These are phyloP conservation scores for Pistacia vera DNA, from an alignment of 345 rosid genomes.

Conservation along the genomic window DNA sequence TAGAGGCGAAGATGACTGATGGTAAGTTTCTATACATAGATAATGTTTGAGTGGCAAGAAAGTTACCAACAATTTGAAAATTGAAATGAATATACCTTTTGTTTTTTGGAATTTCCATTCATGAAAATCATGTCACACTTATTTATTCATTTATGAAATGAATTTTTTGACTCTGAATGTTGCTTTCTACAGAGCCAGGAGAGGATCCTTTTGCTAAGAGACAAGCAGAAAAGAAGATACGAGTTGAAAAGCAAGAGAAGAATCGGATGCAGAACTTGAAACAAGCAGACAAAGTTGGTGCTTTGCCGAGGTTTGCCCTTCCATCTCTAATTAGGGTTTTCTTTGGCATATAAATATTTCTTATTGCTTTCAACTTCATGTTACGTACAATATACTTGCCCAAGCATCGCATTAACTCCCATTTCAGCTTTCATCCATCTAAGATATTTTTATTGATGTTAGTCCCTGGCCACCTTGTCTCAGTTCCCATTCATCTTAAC, in stretches of 20 bases:
- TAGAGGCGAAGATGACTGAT: conserved; percentile 82
- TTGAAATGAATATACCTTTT: not conserved
- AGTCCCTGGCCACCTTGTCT: not conserved
- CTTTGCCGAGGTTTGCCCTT: conserved; percentile 75
- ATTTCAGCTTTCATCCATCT: not conserved
- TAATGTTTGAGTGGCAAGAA: not conserved
- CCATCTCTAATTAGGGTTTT: not conserved
- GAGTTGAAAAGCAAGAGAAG: conserved; percentile 79
- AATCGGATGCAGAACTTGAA: conserved; percentile 73
- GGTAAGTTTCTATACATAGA: conserved; percentile 40
- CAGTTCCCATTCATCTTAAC: not conserved
- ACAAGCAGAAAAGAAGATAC: conserved; percentile 65
- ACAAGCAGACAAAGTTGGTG: conserved; percentile 74
- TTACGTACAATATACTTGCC: not conserved
- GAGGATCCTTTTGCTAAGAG: conserved; percentile 89
- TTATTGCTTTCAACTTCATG: not conserved
- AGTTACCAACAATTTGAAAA: not conserved
- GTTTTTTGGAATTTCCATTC: not conserved
- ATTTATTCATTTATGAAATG: not conserved
- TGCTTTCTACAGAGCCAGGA: conserved; percentile 65
- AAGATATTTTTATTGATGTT: not conserved
- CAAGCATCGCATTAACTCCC: not conserved
- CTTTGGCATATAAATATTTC: not conserved
- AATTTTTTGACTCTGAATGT: not conserved
- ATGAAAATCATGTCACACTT: conserved; percentile 3